Conservation (phyloP, 225 moss, liverwort and hornwort genomes). For the Pseudisothecium myosuroides region DNA sequence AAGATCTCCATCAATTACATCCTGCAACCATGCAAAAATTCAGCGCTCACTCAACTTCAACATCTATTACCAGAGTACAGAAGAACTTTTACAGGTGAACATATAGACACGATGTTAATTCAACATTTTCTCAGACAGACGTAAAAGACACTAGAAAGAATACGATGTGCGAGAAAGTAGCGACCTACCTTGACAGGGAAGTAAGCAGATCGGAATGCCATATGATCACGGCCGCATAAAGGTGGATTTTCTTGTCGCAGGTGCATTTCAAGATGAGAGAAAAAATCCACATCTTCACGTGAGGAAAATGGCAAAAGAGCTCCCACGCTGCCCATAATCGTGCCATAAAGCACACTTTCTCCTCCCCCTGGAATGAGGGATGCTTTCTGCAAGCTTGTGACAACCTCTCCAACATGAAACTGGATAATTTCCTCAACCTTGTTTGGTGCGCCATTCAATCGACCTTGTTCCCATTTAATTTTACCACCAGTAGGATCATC, state of each 20-base stretch:
- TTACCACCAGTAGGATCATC: constrained; percentile 99
- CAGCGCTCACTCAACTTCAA: neutral
- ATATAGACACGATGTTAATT: neutral
- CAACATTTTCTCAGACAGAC: neutral
- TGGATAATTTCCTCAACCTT: constrained; percentile 99
- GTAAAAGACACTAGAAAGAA: neutral
- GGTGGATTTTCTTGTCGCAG: constrained; percentile 97
- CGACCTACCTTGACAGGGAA: constrained; percentile 82
- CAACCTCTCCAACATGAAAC: constrained; percentile 95
- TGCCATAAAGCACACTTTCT: constrained; percentile 86
- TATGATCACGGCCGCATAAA: constrained; percentile 89
- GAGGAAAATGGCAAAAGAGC: constrained; percentile 88
- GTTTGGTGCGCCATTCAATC: constrained; percentile 96
- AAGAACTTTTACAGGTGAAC: neutral
- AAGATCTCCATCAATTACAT: constrained; percentile 96
- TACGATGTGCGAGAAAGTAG: neutral
- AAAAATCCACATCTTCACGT: constrained; percentile 97
- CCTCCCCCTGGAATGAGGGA: constrained; percentile 97
- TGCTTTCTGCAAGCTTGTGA: constrained; percentile 94
- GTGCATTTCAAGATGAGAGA: constrained; percentile 99
- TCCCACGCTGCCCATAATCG: constrained; percentile 96
- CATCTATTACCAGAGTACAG: neutral
- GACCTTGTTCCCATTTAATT: constrained; percentile 99
- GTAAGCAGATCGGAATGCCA: constrained; percentile 95
- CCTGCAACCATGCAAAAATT: constrained; percentile 23